Evolutionary conservation across 208 protist genomes (phyloP).

Genomic region (Acanthamoeba castellanii): DNA sequence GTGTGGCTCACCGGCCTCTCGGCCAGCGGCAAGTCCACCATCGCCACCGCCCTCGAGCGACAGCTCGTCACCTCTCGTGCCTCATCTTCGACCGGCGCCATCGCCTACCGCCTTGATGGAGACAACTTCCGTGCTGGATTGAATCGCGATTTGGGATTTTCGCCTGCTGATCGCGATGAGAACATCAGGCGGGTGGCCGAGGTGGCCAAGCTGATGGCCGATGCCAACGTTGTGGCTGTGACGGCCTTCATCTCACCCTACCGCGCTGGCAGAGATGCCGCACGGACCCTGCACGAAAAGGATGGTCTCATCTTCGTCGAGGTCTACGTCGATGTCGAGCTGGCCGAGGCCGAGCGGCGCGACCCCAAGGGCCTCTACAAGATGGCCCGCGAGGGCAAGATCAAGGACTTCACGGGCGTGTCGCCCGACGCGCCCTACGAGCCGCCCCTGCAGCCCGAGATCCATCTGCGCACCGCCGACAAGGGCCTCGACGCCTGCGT

Average conservation of each 20-base stretch:
- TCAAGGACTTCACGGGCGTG: constrained; percentile 67
- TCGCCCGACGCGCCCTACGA: constrained; percentile 61
- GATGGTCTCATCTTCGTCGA: constrained; percentile 57
- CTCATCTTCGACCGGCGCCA: neutral
- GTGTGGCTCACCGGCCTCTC: constrained; percentile 66
- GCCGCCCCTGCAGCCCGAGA: constrained; percentile 38
- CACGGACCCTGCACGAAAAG: constrained; percentile 39
- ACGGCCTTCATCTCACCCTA: constrained; percentile 66
- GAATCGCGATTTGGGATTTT: constrained; percentile 60
- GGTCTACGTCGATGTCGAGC: constrained; percentile 27
- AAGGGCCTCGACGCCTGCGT: constrained; percentile 36
- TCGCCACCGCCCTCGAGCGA: constrained; percentile 54
- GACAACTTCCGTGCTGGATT: constrained; percentile 63
- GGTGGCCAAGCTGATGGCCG: constrained; percentile 68
- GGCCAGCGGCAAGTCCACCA: constrained; percentile 60
- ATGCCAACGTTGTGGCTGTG: constrained; percentile 40
- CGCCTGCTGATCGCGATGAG: constrained; percentile 36
- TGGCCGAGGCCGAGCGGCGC: constrained; percentile 51
- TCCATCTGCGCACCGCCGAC: neutral
- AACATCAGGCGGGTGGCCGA: constrained; percentile 64
- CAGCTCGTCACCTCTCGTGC: neutral
- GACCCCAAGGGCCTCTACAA: constrained; percentile 74
- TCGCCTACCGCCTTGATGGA: constrained; percentile 55
- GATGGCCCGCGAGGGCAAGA: constrained; percentile 65
- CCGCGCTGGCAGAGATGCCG: neutral